Evolutionary conservation across 2,329 filamentous ascomycete genomes (phyloP).

Genomic region (Aspergillus niger): DNA sequence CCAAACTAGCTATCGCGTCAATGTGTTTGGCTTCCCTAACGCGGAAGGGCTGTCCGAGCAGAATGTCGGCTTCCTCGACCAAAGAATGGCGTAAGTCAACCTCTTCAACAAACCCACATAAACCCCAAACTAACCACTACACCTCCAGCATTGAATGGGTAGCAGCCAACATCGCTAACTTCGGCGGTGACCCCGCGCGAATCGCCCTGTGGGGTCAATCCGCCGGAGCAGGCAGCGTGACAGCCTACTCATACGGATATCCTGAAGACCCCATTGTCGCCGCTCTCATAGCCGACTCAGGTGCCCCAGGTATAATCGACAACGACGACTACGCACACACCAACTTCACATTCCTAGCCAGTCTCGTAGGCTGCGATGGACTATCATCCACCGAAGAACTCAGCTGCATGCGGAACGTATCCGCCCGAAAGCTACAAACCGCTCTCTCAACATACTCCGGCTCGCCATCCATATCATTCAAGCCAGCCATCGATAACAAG

Average conservation of each 20-base stretch:
- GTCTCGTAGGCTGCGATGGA: neutral
- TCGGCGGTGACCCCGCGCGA: slow-evolving; percentile 10
- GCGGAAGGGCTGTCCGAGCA: slow-evolving; percentile 16
- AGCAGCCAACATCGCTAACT: slow-evolving; percentile 12
- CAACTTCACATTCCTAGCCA: neutral
- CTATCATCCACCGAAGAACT: neutral
- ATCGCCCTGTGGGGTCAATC: slow-evolving; percentile 15
- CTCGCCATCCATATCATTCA: slow-evolving; percentile 2
- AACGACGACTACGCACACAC: neutral
- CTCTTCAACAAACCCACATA: neutral
- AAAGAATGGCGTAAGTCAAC: slow-evolving; percentile 9
- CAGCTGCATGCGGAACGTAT: slow-evolving; percentile 1
- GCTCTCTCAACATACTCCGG: slow-evolving; percentile 1
- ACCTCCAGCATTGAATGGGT: slow-evolving; percentile 13
- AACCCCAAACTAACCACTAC: neutral
- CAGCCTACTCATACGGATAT: slow-evolving; percentile 11
- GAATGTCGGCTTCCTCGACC: slow-evolving; percentile 23
- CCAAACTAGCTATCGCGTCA: slow-evolving; percentile 20
- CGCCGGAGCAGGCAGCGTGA: slow-evolving; percentile 7
- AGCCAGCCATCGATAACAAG: slow-evolving; percentile 3
- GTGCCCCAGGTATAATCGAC: neutral
- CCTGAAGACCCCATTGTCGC: slow-evolving; percentile 3
- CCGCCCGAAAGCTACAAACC: neutral
- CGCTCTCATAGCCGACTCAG: neutral
- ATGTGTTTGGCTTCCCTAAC: slow-evolving; percentile 25